These are phyloP conservation scores for Poa pratensis DNA, from an alignment of 176 grass and related monocot species.

Conservation along the genomic window DNA sequence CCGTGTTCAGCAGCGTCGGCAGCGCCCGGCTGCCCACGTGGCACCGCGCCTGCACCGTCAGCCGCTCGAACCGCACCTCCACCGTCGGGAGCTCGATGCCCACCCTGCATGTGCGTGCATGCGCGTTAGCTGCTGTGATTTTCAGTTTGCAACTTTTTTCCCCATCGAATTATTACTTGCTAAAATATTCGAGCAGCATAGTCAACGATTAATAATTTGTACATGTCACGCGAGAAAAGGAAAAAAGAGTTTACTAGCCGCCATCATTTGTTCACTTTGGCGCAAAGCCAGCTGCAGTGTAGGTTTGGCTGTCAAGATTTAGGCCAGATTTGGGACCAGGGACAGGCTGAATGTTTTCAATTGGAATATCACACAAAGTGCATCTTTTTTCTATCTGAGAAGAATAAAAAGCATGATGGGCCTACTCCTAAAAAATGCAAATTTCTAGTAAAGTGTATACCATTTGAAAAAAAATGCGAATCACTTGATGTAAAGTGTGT, in stretches of 20 bases:
- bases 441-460: no score
- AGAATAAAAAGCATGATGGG: not conserved
- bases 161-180: no score
- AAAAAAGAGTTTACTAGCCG: no score
- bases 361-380: slow-evolving; percentile 25
- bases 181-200: no score
- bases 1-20: slow-evolving; percentile 78
- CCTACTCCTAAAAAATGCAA: no score
- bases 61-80: slow-evolving; percentile 86
- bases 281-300: not conserved
- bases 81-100: slow-evolving; percentile 90
- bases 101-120: slow-evolving; percentile 54
- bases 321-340: not conserved
- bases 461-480: no score
- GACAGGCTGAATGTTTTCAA: slow-evolving; percentile 2
- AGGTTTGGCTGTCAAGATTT: slow-evolving; percentile 32
- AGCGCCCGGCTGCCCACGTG: slow-evolving; percentile 83
- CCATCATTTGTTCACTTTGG: not conserved
- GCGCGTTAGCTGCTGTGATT: no score
- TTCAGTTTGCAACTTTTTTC: no score
- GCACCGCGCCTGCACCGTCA: slow-evolving; percentile 71
- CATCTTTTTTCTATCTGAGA: not conserved
- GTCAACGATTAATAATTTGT: not conserved
- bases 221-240: not conserved
- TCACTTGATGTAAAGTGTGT: no score